Evolutionary conservation across 2,329 filamentous ascomycete genomes (phyloP), one percentile per base, ranked within the genome.

Genomic region (Venturia effusa): DNA sequence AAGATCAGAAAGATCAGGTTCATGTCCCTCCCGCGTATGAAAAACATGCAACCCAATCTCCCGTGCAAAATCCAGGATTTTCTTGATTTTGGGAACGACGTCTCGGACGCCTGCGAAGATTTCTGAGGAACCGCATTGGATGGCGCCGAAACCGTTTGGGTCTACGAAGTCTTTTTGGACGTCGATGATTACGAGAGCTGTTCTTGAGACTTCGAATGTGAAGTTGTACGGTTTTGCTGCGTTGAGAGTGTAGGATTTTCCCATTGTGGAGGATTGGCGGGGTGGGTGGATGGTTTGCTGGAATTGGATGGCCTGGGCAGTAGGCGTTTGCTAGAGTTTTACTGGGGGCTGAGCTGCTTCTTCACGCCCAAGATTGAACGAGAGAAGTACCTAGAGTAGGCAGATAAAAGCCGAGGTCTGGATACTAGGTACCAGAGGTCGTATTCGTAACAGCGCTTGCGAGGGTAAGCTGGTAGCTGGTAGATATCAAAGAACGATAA

Each of bases 1-100:
- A 19, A 59, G 15, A 59, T 59, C 39, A 37, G 45, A 55, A 3
- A 62, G 22, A 41, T 57, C 61, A 30, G 45, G 45, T 55, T 55
- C 32, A 34, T 62, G 45, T 13, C 61, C 60, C 43, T 62, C 61
- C 27, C 61, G 27, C 24, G 61, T 62, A 59, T 40, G 32, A 54
- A 54, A 54, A 15, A 54, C 48, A 54, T 54, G 24, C 24, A 54
- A 19, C 27, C 48, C 24, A 6, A 54, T 30, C 24, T 54, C 48
- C 27, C 48, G 48, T 17, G 24, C 24, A 11, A 32, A 11, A 54
- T 32, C 48, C 13, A 54, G 17, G 24, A 54, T 27, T 22, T 54
- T 54, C 15, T 32, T 54, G 24, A 54, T 22, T 19, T 54, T 54
- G 11, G 48, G 48, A 7, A 54, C 48, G 24, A 54, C 48, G 19